Evolutionary conservation across 768 basidiomycete genomes (phyloP), one percentile per base, ranked within the genome.

Genomic region (Lentinula boryana): DNA sequence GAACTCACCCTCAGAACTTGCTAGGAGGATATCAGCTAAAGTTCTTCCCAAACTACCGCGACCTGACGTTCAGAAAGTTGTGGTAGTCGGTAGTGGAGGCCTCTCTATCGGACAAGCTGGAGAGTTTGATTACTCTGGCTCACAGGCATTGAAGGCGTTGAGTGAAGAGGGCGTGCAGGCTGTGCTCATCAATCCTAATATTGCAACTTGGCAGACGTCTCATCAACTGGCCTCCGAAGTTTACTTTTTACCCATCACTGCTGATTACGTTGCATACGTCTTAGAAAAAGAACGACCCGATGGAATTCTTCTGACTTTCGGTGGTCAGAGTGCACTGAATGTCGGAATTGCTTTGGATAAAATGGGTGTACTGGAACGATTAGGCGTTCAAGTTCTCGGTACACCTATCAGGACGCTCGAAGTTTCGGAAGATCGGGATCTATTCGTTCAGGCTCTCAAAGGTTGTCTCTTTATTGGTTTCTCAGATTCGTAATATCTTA

Each of bases 51-150:
- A 92, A 69, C 80, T 98, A 36, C 88, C 91, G 46, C 87, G 93
- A 40, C 92, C 95, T 13, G 85, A 97, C 65, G 95, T 98, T 56
- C 86, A 89, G 73, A 95, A 94, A 69, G 97, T 98, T 56, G 84
- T 98, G 66, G 93, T 98, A 63, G 94, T 99, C 23, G 97, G 97
- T 61, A 91, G 88, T 66, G 97, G 97, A 66, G 97, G 97, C 58
- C 86, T 99, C 50, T 89, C 87, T 68, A 99, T 99, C 60, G 97
- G 97, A 32, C 97, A 99, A 74, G 97, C 97, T 4, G 97, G 97
- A 73, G 97, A 99, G 76, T 99, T 99, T 74, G 97, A 99, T 73
- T 99, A 99, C 72, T 98, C 96, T 18, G 97, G 97, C 50, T 98
- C 96, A 5, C 97, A 99, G 75, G 97, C 97, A 9, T 86, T 99